These are phyloP conservation scores for Phytophthora cryptogea DNA, from an alignment of 352 stramenopile species.

Conservation along the genomic window DNA sequence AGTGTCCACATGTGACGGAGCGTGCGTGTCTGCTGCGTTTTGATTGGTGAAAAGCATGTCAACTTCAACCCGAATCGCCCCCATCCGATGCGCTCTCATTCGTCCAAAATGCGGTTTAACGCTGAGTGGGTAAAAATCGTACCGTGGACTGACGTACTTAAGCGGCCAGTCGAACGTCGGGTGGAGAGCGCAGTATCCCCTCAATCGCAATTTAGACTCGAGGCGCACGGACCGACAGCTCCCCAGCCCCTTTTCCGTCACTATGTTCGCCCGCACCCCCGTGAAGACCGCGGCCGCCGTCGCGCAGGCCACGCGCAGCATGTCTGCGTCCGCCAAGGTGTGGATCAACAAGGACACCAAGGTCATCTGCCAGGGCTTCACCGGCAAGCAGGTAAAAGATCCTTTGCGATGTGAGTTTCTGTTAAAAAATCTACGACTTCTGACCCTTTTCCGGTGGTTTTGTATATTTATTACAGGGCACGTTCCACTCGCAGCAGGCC, in stretches of 20 bases:
- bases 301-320: conserved; percentile 59
- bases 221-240: conserved; percentile 10
- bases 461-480: conserved; percentile 79
- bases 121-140: conserved; percentile 26
- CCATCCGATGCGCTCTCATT: background rate
- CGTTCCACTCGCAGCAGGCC: conserved; percentile 98
- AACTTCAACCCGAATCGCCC: conserved; percentile 9
- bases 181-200: conserved; percentile 26
- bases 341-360: conserved; percentile 99
- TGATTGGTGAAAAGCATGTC: background rate
- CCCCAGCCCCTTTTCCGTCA: conserved; percentile 1
- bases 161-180: conserved; percentile 18
- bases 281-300: conserved; percentile 45
- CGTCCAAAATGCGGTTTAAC: conserved; percentile 10
- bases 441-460: conserved; percentile 17
- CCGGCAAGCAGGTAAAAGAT: conserved; percentile 95
- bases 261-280: conserved; percentile 66
- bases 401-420: background rate
- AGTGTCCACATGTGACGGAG: conserved; percentile 14
- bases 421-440: conserved; percentile 10
- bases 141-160: conserved; percentile 24
- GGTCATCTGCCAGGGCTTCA: conserved; percentile 99
- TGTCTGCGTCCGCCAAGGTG: conserved; percentile 97
- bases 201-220: conserved; percentile 24
- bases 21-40: background rate